phyloP scores from a whole-genome alignment of 2,329 filamentous ascomycete species.

The Diaporthe citrichinensis region DNA sequence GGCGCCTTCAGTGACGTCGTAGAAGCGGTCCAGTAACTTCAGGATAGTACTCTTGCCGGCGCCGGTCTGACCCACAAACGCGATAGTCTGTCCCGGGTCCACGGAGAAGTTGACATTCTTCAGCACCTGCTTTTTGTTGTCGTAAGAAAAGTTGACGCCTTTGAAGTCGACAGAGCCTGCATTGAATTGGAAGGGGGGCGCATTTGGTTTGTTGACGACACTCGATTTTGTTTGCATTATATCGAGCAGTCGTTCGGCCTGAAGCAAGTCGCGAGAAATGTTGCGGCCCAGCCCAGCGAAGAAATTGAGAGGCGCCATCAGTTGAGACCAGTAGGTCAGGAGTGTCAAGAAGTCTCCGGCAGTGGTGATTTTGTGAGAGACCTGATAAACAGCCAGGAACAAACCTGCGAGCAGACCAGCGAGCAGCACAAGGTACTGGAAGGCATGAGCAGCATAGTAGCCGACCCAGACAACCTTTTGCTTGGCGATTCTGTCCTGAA shows the following conservation, averaged over 20 bases:
- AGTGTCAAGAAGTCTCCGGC: constrained; percentile 79
- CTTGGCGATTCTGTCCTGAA: constrained; percentile 56
- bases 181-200: constrained; percentile 64
- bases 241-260: constrained; percentile 70
- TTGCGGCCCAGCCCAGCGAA: constrained; percentile 72
- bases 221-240: constrained; percentile 71
- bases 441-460: constrained; percentile 66
- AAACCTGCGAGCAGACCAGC: constrained; percentile 77
- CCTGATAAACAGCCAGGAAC: constrained; percentile 74
- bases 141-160: constrained; percentile 70
- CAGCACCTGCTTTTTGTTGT: constrained; percentile 71
- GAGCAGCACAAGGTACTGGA: constrained; percentile 75
- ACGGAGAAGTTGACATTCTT: constrained; percentile 66
- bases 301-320: constrained; percentile 79
- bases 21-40: constrained; percentile 72
- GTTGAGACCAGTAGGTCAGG: constrained; percentile 80
- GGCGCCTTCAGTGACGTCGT: constrained; percentile 67
- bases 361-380: constrained; percentile 66
- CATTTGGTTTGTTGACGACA: constrained; percentile 65
- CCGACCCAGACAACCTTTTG: constrained; percentile 58
- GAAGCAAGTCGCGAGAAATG: constrained; percentile 69
- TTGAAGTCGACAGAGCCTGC: constrained; percentile 69
- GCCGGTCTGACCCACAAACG: constrained; percentile 71
- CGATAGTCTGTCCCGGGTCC: constrained; percentile 57
- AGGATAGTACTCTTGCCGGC: constrained; percentile 72